These are phyloP conservation scores for Adansonia digitata DNA, from an alignment of 345 rosid species.

Conservation along the genomic window DNA sequence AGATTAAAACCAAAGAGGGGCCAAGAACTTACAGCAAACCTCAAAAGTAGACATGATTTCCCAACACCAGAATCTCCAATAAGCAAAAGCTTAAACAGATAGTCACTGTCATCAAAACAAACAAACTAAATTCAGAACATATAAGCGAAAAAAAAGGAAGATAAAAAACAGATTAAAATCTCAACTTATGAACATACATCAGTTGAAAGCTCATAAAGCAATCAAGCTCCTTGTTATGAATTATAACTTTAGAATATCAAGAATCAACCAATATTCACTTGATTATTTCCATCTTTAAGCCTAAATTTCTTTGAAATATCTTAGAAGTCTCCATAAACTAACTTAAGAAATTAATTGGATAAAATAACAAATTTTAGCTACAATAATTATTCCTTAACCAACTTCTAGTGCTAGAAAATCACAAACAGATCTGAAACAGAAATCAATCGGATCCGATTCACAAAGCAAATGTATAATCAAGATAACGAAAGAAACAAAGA, in stretches of 20 bases:
- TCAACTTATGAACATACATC: slow-evolving; percentile 4
- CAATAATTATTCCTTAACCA: neutral
- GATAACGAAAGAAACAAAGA: neutral
- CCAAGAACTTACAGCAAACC: slow-evolving; percentile 49
- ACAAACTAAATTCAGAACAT: neutral
- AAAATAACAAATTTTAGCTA: neutral
- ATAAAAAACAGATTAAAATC: neutral
- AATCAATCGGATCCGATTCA: slow-evolving; percentile 26
- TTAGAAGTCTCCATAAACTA: neutral
- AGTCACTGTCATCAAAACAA: slow-evolving; percentile 39
- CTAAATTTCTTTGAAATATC: neutral
- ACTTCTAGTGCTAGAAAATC: neutral
- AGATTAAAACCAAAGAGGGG: neutral
- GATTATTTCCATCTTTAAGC: neutral
- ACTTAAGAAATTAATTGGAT: neutral
- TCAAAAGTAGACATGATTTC: slow-evolving; percentile 48
- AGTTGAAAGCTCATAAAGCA: neutral
- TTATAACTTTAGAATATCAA: neutral
- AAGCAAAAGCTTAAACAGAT: slow-evolving; percentile 52
- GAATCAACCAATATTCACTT: neutral
- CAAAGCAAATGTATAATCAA: slow-evolving; percentile 4
- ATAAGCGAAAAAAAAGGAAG: neutral
- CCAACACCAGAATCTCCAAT: slow-evolving; percentile 61
- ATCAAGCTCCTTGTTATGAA: neutral
- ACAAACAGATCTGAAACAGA: slow-evolving; percentile 27